Percentiles rank a stretch among this genome's conserved stretches.
These are phyloP conservation scores for Corymbia citriodora DNA, from an alignment of 441 rosid species.

Conservation along the genomic window DNA sequence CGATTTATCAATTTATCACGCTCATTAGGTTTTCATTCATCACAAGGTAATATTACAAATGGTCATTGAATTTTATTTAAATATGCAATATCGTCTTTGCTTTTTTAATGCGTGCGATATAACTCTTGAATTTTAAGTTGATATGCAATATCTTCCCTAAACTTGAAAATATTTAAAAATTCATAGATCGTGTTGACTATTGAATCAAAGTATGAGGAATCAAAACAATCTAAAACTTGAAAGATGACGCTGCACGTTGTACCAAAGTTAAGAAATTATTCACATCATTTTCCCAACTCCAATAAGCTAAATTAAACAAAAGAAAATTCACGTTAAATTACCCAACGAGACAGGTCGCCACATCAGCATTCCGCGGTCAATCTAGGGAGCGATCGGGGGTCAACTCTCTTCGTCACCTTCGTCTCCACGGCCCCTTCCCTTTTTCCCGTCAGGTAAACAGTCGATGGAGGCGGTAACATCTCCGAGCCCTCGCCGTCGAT, in stretches of 20 bases:
- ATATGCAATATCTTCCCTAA: no score
- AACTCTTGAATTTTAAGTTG: no score
- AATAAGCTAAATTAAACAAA: neutral
- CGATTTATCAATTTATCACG: conserved; percentile 62
- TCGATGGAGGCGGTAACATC: neutral
- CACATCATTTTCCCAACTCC: rapidly evolving
- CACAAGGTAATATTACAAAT: neutral
- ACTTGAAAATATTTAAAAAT: neutral
- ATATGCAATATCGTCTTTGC: rapidly evolving
- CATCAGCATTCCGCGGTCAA: rapidly evolving
- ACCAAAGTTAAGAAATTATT: rapidly evolving
- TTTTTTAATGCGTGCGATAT: neutral
- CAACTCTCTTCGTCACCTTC: neutral
- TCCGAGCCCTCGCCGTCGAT: neutral
- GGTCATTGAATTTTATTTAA: no score
- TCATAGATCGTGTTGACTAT: rapidly evolving
- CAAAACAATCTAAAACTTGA: rapidly evolving
- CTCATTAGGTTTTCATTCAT: conserved; percentile 85
- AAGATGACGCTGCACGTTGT: rapidly evolving
- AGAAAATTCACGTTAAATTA: neutral
- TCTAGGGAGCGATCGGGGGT: rapidly evolving
- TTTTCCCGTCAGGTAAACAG: neutral
- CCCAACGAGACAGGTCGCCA: neutral
- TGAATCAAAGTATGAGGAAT: no score
- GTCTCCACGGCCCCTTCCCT: neutral